Base-by-base conservation (phyloP, 768 basidiomycete species). In the Tylopilus sp. region DNA sequence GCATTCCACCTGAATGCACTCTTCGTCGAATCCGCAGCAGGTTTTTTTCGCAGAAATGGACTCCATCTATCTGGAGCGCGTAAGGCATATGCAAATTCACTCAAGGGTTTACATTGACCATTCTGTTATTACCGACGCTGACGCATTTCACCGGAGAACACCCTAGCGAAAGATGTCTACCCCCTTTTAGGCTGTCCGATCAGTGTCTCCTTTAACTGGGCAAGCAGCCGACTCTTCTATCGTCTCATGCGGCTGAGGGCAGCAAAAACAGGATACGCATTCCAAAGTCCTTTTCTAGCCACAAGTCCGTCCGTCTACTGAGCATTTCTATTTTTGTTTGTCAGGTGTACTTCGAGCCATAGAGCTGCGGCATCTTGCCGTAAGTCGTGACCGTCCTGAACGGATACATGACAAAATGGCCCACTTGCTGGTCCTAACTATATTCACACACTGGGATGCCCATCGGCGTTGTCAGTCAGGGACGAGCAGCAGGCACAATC, bases 81-180 rank as follows among this genome's bases (percentile, higher is more conserved):
- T 61, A 40, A 26, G 30, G 44, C 44, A 25, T 36, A 44, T 48
- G 41, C 46, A 21, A n/a, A 31, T 36, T 47, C 48, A 10, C 26
- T n/a, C 26, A 5, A 26, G 25, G 28, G 47, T 23, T n/a, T 38
- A 21, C 28, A 49, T 39, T 36, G 46, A 23, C 31, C 40, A 31
- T 52, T 52, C 17, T 52, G 31, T 54, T 47, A 63, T 63, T 56
- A 51, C 56, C 58, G 57, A 48, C 53, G 28, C 35, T 46, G 40
- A 50, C 45, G 21, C 47, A 35, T 45, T 36, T 36, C 23, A 47
- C 3, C 41, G 51, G 45, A 60, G 50, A 39, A 40, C 38, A 18
- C 17, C n/a, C 18, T 9, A 43, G 25, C 31, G n/a, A 46, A 46
- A 45, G 15, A 43, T 23, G n/a, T 21, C 10, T 36, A 48, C 25